A percentile compares a stretch with the other conserved stretches of the same genome.
Evolutionary conservation across 148 eudicot genomes (phyloP).

Genomic region (Mesembryanthemum crystallinum): DNA sequence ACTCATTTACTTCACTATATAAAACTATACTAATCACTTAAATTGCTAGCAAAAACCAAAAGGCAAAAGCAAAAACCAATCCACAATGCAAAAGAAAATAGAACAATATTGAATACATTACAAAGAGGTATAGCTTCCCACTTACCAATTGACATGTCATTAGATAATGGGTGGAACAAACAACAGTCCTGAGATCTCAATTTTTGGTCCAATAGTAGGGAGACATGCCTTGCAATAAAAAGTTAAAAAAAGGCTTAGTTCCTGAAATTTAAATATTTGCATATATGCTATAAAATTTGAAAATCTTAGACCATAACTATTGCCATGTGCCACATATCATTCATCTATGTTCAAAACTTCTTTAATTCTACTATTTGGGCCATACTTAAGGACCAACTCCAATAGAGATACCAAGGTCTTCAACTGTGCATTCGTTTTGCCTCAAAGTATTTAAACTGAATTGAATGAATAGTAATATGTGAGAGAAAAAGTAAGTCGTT

Average conservation of each 20-base stretch:
- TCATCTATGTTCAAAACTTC: neutral
- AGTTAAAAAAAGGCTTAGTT: conserved; percentile 13
- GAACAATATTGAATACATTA: neutral
- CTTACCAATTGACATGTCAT: conserved; percentile 80
- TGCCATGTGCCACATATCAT: neutral
- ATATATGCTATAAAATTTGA: neutral
- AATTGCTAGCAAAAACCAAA: neutral
- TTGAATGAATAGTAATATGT: too few species aligned
- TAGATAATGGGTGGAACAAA: conserved; percentile 85
- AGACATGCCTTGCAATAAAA: conserved; percentile 46
- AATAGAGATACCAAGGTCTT: neutral
- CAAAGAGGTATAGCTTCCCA: neutral
- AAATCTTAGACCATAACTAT: neutral
- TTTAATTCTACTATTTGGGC: neutral
- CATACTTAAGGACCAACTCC: neutral
- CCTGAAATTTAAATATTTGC: neutral
- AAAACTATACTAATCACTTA: neutral
- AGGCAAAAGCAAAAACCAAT: too few species aligned
- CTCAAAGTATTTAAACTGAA: too few species aligned
- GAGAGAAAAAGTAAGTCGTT: too few species aligned
- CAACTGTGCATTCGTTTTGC: too few species aligned
- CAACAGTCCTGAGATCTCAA: conserved; percentile 56
- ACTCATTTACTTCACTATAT: neutral
- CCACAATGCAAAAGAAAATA: too few species aligned
- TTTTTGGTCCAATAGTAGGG: conserved; percentile 66